Evolutionary conservation across 2,329 filamentous ascomycete species (phyloP), one percentile per base, ranked within the genome.

Genomic region (Capronia coronata): DNA sequence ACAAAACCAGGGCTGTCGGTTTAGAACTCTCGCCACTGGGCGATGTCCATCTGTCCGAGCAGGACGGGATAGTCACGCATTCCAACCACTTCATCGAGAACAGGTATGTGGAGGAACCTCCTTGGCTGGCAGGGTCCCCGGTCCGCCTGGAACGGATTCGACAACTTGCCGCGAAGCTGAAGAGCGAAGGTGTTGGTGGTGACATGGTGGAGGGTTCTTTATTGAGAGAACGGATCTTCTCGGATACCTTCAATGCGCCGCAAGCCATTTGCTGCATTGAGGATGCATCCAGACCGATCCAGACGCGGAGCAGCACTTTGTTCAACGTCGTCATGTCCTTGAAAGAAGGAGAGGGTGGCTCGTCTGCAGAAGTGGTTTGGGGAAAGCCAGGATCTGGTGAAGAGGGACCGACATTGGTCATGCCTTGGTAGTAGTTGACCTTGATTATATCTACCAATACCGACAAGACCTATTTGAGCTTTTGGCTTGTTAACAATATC

Each of bases 21-120:
- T 51, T 78, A 8, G 77, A 80, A 55, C 77, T 71, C 25, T 62
- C 56, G 16, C 42, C 48, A 23, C 37, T 51, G 10, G 62, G 62
- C 46, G 49, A 63, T 16, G 53, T 57, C 2, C 42, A 48, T n/a
- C 25, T 65, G 18, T 14, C 79, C 1, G 43, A 59, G 1, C 67
- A 63, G 18, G 45, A 68, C 48, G 65, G 64, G 1, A 58, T 67
- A 4, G 59, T 72, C 2, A 63, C 56, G 2, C 71, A 73, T 49
- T 68, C 71, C n/a, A 73, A 74, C 37, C 71, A 74, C 39, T 66
- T 72, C 14, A 48, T 68, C 11, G 59, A 65, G 35, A 49, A 43
- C n/a, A 3, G 29, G 14, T 11, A 16, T 14, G 19, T 45, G 10
- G 18, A 48, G 2, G 32, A 40, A n/a, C 34, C 23, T 13, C 41